phyloP scores from a whole-genome alignment of 1,284 basidiomycete species.

The Cutaneotrichosporon cavernicola region DNA sequence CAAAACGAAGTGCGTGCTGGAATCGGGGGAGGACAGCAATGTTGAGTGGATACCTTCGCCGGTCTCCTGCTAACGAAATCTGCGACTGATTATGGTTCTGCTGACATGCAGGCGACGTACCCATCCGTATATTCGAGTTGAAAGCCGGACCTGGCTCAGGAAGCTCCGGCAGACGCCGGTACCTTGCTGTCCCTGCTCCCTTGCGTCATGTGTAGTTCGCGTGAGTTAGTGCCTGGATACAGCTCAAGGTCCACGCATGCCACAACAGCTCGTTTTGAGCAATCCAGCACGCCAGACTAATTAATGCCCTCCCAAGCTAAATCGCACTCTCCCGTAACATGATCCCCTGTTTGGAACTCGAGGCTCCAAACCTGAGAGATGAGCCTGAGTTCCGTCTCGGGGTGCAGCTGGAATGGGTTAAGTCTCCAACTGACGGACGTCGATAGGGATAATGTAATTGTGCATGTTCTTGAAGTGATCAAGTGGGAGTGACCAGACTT shows the following conservation, averaged over 20 bases:
- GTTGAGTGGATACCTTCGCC: neutral
- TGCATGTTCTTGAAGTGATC: too few relatives aligned
- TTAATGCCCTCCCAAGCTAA: neutral
- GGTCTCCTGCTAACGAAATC: too few relatives aligned
- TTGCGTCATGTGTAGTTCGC: neutral
- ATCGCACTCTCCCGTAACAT: neutral
- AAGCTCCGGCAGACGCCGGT: neutral
- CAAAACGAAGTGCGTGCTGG: neutral
- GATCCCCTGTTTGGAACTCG: neutral
- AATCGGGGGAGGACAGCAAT: neutral
- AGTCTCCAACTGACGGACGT: too few relatives aligned
- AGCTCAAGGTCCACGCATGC: neutral
- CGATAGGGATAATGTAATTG: too few relatives aligned
- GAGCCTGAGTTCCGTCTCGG: neutral
- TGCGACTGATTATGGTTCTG: too few relatives aligned
- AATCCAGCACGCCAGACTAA: neutral
- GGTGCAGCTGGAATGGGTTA: neutral
- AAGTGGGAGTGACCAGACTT: too few relatives aligned
- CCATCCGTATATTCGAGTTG: neutral
- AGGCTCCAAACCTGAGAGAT: neutral
- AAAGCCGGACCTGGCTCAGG: constrained; percentile 1
- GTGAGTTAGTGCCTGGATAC: neutral
- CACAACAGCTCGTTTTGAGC: neutral
- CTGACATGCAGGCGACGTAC: too few relatives aligned
- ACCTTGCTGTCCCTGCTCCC: neutral